Percentiles rank a stretch among this genome's conserved stretches.
Conservation (phyloP, 495 filamentous ascomycete genomes). For the Lindgomyces ingoldianus region DNA sequence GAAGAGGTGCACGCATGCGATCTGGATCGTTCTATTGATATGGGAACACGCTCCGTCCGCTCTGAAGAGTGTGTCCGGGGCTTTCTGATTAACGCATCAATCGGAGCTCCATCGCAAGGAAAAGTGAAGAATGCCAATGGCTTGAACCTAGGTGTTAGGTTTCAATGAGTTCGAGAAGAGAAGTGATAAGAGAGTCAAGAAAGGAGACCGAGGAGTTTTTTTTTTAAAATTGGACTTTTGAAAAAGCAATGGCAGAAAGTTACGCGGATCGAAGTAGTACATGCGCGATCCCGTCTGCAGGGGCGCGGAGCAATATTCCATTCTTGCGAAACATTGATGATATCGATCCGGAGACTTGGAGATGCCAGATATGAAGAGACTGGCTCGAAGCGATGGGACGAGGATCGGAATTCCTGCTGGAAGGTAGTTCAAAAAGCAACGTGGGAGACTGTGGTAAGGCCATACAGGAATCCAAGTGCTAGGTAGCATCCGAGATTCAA, state of each 20-base stretch:
- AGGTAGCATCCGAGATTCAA: neutral
- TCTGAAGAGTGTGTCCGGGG: neutral
- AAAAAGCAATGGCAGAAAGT: neutral
- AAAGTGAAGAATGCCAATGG: too few relatives aligned
- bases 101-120: neutral
- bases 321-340: neutral
- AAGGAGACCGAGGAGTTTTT: neutral
- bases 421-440: neutral
- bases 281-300: neutral
- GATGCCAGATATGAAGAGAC: neutral
- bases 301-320: neutral
- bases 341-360: neutral
- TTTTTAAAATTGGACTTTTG: neutral
- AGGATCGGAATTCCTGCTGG: neutral
- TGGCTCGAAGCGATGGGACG: neutral
- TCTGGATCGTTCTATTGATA: neutral
- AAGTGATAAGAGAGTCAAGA: neutral
- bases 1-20: neutral
- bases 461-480: neutral
- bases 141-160: too few relatives aligned
- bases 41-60: neutral
- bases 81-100: neutral
- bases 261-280: neutral
- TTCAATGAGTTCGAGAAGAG: neutral
- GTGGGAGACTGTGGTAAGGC: neutral